Evolutionary conservation across 768 basidiomycete genomes (phyloP), one percentile per base, ranked within the genome.

Genomic region (Filobasidium floriforme): DNA sequence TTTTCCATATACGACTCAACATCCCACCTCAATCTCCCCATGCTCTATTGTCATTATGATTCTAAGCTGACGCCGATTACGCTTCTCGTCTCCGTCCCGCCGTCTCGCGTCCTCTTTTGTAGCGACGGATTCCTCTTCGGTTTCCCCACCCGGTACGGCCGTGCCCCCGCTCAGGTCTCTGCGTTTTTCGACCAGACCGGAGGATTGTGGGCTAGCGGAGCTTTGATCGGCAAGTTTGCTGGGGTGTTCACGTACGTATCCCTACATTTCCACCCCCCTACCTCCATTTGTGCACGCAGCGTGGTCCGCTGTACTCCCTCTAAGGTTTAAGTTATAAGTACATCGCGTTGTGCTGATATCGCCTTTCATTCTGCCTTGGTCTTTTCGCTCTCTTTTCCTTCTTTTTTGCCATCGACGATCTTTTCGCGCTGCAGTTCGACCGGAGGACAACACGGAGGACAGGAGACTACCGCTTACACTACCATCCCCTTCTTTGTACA

Each of bases 381-480:
- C n/a, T n/a, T n/a, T n/a, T n/a, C n/a, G n/a, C n/a, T n/a, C n/a
- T n/a, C n/a, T n/a, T n/a, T n/a, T n/a, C n/a, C n/a, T n/a, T n/a
- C n/a, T n/a, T n/a, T n/a, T n/a, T n/a, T n/a, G n/a, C n/a, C n/a
- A n/a, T 41, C 28, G 43, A 28, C 15, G 14, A 5, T 52, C 10
- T 46, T 29, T 59, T 24, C 10, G 55, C 12, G 41, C 12, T 6
- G 91, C 80, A 84, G 89, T 59, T 87, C 87, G 26, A 86, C 88
- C 0, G 87, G 82, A 0, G 80, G 82, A n/a, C 85, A 82, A 12
- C 89, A 89, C 63, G 89, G 90, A 66, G 90, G 90, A n/a, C 90
- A 92, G 60, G 73, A 75, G 73, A 75, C 79, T n/a, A 81, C 80
- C 64, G 74, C 73, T 32, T 69, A 80, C 52, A 80, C 80, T 61